phyloP scores from a whole-genome alignment of 108 stramenopile species.

The Chaetoceros tenuissimus region DNA sequence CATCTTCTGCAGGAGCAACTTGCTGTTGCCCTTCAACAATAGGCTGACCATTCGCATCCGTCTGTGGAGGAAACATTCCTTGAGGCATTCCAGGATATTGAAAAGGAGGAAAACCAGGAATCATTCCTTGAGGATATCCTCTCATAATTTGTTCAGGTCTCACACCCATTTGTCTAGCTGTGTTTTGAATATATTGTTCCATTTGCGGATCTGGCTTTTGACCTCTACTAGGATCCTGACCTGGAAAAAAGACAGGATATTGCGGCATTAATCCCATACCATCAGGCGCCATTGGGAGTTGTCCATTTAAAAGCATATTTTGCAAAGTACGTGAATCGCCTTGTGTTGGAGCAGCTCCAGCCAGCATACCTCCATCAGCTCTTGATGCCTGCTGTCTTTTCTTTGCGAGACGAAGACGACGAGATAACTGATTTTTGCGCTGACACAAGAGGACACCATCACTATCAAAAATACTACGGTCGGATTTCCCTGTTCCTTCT shows the following conservation, averaged over 20 bases:
- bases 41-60: no score
- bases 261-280: not conserved
- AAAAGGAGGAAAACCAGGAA: not conserved
- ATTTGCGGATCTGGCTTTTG: not conserved
- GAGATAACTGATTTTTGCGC: constrained; percentile 19
- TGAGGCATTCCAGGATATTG: not conserved
- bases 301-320: not conserved
- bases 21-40: no score
- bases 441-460: constrained; percentile 16
- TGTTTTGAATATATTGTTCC: not conserved
- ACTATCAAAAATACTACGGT: constrained; percentile 3
- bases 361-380: not conserved
- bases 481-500: constrained; percentile 1
- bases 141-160: not conserved
- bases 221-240: not conserved
- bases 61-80: not conserved
- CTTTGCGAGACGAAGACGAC: constrained; percentile 14
- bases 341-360: not conserved
- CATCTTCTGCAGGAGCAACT: no score
- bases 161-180: not conserved
- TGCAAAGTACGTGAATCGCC: not conserved
- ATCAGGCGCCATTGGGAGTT: not conserved
- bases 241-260: not conserved
- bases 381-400: constrained; percentile 1
- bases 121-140: not conserved